phyloP scores from a whole-genome alignment of 768 basidiomycete genomes.

The Agrocybe pediades region DNA sequence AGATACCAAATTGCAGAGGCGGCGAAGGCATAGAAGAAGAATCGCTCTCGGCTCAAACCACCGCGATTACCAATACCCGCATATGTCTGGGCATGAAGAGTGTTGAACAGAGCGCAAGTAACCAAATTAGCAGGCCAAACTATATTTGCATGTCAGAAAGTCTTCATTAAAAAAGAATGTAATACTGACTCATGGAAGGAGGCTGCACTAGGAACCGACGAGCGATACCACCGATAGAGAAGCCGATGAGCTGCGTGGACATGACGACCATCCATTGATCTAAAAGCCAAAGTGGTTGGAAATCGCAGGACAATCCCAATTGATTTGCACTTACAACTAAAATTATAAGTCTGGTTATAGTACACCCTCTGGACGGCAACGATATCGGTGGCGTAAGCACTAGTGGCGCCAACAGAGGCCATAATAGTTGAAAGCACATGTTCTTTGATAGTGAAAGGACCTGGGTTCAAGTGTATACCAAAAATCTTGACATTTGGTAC shows the following conservation, averaged over 20 bases:
- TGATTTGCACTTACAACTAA: constrained; percentile 42
- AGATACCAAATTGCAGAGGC: constrained; percentile 65
- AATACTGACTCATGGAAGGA: constrained; percentile 61
- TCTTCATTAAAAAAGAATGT: background rate
- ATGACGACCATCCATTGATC: constrained; percentile 84
- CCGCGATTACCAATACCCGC: constrained; percentile 57
- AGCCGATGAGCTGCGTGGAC: constrained; percentile 77
- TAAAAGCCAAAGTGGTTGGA: constrained; percentile 20
- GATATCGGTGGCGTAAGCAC: constrained; percentile 77
- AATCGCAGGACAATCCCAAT: background rate
- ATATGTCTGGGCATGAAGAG: constrained; percentile 66
- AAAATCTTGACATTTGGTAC: constrained; percentile 56
- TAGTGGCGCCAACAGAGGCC: constrained; percentile 39
- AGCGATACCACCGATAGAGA: constrained; percentile 74
- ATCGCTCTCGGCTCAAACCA: constrained; percentile 65
- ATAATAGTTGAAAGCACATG: constrained; percentile 64
- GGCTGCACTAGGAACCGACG: constrained; percentile 79
- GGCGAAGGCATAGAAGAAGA: constrained; percentile 68
- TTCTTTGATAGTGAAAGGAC: constrained; percentile 77
- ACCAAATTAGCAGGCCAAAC: constrained; percentile 75
- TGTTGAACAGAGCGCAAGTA: constrained; percentile 71
- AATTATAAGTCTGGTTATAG: constrained; percentile 67
- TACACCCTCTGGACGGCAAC: constrained; percentile 76
- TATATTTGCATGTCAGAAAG: constrained; percentile 17
- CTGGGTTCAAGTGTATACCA: constrained; percentile 59